These are phyloP conservation scores for Echium plantagineum DNA, from an alignment of 257 asterid genomes.

Conservation along the genomic window DNA sequence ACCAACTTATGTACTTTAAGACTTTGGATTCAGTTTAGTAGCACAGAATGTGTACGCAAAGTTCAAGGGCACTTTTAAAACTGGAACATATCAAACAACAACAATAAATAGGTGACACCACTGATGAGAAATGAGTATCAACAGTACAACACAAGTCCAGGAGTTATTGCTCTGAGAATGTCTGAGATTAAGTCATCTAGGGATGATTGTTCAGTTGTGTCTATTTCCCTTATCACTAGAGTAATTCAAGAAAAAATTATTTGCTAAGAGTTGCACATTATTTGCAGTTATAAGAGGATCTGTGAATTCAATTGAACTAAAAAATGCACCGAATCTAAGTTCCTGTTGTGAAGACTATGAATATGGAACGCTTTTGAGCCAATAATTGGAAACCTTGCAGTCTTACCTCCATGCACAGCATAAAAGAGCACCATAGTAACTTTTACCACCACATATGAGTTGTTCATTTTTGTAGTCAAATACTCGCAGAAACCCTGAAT, in stretches of 20 bases:
- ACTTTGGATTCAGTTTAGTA: too few relatives aligned
- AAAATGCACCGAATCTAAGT: background rate
- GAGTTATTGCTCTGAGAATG: background rate
- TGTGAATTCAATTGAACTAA: background rate
- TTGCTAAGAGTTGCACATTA: background rate
- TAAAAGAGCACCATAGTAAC: constrained; percentile 92
- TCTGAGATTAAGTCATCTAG: background rate
- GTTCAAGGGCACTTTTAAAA: too few relatives aligned
- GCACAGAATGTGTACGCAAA: too few relatives aligned
- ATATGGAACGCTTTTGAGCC: background rate
- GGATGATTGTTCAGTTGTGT: background rate
- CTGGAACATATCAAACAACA: background rate
- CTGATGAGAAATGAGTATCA: background rate
- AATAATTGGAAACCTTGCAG: constrained; percentile 1
- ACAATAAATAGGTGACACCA: too few relatives aligned
- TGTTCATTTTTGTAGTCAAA: constrained; percentile 88
- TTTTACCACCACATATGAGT: constrained; percentile 85
- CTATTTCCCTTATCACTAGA: background rate
- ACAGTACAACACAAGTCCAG: background rate
- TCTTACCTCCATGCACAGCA: constrained; percentile 98
- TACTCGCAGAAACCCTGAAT: constrained; percentile 80
- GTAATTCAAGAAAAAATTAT: background rate
- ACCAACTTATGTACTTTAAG: too few relatives aligned
- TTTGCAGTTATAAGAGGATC: background rate
- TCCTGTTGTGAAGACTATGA: background rate